These are phyloP conservation scores for Amanita fuliginea DNA, from an alignment of 768 basidiomycete species.

Conservation along the genomic window DNA sequence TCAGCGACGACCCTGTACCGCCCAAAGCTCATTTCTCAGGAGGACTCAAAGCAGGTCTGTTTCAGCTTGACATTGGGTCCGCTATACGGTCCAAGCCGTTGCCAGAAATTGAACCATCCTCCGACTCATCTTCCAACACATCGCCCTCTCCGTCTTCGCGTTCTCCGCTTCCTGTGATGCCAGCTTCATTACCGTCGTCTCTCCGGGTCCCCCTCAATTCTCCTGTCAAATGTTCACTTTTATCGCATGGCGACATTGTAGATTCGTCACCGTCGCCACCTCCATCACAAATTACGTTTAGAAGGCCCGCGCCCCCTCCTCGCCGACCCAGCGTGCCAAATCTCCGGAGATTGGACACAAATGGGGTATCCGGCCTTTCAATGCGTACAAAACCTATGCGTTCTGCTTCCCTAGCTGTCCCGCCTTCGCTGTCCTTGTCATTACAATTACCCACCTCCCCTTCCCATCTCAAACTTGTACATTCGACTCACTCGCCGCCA, in stretches of 20 bases:
- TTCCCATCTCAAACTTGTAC: slow-evolving; percentile 46
- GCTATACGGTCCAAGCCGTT: slow-evolving; percentile 39
- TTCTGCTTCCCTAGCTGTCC: slow-evolving; percentile 47
- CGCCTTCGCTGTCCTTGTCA: slow-evolving; percentile 29
- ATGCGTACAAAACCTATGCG: slow-evolving; percentile 48
- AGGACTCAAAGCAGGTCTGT: slow-evolving; percentile 33
- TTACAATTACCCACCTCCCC: slow-evolving; percentile 37
- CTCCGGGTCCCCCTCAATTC: slow-evolving; percentile 7
- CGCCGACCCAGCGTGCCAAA: slow-evolving; percentile 55
- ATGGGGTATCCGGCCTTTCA: slow-evolving; percentile 48
- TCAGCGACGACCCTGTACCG: slow-evolving; percentile 7
- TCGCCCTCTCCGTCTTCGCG: slow-evolving; percentile 24
- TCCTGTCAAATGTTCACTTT: slow-evolving; percentile 4
- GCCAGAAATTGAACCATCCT: slow-evolving; percentile 47
- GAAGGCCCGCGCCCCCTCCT: slow-evolving; percentile 32
- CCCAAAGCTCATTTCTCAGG: slow-evolving; percentile 4
- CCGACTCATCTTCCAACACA: slow-evolving; percentile 21
- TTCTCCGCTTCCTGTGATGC: slow-evolving; percentile 49
- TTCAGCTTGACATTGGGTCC: slow-evolving; percentile 56
- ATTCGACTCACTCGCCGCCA: slow-evolving; percentile 51
- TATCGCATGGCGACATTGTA: slow-evolving; percentile 16
- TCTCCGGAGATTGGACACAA: slow-evolving; percentile 52
- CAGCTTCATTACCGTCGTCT: slow-evolving; percentile 21
- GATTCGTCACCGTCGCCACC: slow-evolving; percentile 54
- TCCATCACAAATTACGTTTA: slow-evolving; percentile 51